phyloP scores from a whole-genome alignment of 768 basidiomycete species.

The Gloeostereum incarnatum region DNA sequence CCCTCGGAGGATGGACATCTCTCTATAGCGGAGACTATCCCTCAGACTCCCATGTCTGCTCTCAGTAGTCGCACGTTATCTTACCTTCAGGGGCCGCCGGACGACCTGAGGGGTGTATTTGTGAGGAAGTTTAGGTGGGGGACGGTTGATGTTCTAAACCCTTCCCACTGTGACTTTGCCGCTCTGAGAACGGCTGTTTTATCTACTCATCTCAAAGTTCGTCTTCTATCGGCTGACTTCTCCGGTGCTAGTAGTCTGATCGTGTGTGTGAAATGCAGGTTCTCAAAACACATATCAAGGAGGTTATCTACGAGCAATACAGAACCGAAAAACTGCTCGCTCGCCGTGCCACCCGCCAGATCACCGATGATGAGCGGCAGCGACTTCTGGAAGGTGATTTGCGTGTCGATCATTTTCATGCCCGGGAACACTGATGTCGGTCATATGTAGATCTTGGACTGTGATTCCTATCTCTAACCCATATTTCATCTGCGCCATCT shows the following conservation, averaged over 20 bases:
- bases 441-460: conserved; percentile 33
- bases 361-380: conserved; percentile 66
- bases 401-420: conserved; percentile 12
- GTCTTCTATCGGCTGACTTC: conserved; percentile 9
- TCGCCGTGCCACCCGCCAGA: conserved; percentile 71
- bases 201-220: conserved; percentile 78
- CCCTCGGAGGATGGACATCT: conserved; percentile 38
- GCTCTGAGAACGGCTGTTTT: conserved; percentile 77
- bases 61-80: conserved; percentile 24
- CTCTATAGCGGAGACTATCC: conserved; percentile 17
- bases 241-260: conserved; percentile 8
- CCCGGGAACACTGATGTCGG: background rate
- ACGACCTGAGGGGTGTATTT: conserved; percentile 67
- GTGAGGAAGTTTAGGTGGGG: conserved; percentile 83
- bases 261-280: conserved; percentile 40
- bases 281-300: conserved; percentile 75
- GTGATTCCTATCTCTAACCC: conserved; percentile 16
- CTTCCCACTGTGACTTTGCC: conserved; percentile 82
- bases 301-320: conserved; percentile 90
- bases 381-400: conserved; percentile 68
- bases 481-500: too few species aligned
- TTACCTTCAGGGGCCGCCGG: conserved; percentile 48
- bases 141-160: conserved; percentile 76
- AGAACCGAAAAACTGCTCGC: conserved; percentile 87
- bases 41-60: conserved; percentile 26